A percentile compares a stretch with the other conserved stretches of the same genome.
Conservation (phyloP, 345 rosid species). For the Fremontodendron californicum region DNA sequence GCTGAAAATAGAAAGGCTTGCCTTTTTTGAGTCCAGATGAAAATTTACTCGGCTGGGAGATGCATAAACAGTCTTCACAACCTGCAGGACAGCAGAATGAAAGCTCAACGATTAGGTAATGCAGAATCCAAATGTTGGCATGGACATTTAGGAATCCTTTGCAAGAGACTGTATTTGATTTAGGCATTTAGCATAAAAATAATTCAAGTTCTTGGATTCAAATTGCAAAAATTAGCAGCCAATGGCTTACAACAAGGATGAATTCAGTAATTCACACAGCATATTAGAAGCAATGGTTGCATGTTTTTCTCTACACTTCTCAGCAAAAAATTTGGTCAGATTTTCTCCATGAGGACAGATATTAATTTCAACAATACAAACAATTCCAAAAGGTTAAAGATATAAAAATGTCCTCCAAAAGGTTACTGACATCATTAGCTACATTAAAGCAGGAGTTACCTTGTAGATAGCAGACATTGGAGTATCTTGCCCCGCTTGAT, state of each 20-base stretch:
- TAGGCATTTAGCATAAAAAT: not conserved
- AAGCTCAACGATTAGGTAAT: constrained; percentile 19
- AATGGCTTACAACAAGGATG: not conserved
- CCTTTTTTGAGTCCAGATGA: constrained; percentile 90
- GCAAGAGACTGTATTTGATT: constrained; percentile 1
- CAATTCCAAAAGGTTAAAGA: not conserved
- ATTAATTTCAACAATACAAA: not conserved
- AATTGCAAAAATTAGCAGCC: not conserved
- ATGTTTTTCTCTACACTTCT: not conserved
- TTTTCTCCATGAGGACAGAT: not conserved
- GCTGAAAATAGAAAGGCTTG: constrained; percentile 23
- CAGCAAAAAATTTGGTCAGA: not conserved
- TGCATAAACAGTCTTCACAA: constrained; percentile 91
- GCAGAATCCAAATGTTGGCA: not conserved
- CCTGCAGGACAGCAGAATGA: constrained; percentile 41
- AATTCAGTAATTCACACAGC: not conserved
- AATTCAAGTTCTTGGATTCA: not conserved
- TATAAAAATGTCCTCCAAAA: not conserved
- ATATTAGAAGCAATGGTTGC: not conserved
- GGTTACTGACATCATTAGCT: not conserved
- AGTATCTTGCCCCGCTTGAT: constrained; percentile 65
- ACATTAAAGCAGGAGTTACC: constrained; percentile 38
- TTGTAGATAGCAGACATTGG: constrained; percentile 76
- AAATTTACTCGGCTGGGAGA: constrained; percentile 92
- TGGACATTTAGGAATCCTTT: not conserved